Conservation (phyloP, 73 alveolate species). For the Stentor roeselii region DNA sequence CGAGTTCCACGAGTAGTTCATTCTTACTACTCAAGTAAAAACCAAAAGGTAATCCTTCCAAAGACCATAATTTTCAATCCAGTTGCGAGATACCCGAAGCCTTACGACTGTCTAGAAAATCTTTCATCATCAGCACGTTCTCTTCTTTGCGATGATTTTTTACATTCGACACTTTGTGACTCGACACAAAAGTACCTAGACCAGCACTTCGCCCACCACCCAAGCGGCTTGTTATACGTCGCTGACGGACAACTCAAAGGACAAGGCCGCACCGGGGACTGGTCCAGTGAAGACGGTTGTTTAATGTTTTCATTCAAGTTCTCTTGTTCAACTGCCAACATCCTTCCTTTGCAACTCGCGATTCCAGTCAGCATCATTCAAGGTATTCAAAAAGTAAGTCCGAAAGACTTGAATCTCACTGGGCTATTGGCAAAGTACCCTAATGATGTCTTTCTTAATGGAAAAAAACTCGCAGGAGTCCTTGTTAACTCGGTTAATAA, state of each 20-base stretch:
- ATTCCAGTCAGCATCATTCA: neutral
- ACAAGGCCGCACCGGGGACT: neutral
- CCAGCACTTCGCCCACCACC: neutral
- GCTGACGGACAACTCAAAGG: neutral
- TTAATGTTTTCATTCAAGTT: neutral
- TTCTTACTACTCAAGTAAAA: too few species aligned
- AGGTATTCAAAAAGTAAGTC: neutral
- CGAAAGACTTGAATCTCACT: neutral
- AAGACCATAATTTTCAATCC: too few species aligned
- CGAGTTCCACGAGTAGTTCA: too few species aligned
- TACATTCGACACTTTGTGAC: too few species aligned
- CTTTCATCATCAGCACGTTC: too few species aligned
- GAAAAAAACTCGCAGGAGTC: neutral
- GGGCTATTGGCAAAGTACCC: neutral
- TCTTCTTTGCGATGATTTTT: too few species aligned
- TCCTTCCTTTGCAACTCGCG: neutral
- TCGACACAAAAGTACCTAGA: neutral
- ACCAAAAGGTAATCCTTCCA: too few species aligned
- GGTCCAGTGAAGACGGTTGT: neutral
- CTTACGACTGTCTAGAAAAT: too few species aligned
- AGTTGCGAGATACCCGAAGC: too few species aligned
- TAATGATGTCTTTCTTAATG: neutral
- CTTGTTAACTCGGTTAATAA: neutral
- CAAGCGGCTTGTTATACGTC: neutral
- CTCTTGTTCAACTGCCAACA: neutral